A percentile compares a stretch with the other conserved stretches of the same genome.
These are phyloP conservation scores for Symbiodinium natans DNA, from an alignment of 73 alveolate species.

Conservation along the genomic window DNA sequence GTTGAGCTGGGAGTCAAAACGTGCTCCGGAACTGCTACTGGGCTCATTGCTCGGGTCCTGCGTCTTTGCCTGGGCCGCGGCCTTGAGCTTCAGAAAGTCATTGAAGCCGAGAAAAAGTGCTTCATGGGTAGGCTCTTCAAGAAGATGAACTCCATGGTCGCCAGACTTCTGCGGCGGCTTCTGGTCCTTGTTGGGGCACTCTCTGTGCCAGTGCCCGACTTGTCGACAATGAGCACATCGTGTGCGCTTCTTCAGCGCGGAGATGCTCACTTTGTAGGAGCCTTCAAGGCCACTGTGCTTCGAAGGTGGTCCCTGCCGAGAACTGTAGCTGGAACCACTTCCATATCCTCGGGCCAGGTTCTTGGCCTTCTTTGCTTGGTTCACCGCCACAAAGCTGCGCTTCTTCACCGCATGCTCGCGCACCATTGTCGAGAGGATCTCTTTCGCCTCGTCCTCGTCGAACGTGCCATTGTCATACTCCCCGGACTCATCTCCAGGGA, in stretches of 20 bases:
- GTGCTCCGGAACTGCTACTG: background rate
- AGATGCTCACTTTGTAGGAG: background rate
- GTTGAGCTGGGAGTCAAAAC: background rate
- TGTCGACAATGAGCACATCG: background rate
- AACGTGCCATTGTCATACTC: background rate
- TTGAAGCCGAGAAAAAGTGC: background rate
- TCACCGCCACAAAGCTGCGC: background rate
- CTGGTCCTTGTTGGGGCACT: background rate
- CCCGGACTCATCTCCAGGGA: background rate
- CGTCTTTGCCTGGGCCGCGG: background rate
- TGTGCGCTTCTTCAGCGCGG: background rate
- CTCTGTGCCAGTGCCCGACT: constrained; percentile 13
- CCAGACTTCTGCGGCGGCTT: background rate
- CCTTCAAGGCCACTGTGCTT: too few relatives aligned
- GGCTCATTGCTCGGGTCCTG: background rate
- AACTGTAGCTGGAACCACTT: background rate
- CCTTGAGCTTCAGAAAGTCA: background rate
- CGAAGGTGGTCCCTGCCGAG: too few relatives aligned
- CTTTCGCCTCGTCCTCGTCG: constrained; percentile 11
- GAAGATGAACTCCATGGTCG: background rate
- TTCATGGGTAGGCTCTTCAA: background rate
- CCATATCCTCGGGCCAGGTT: constrained; percentile 63
- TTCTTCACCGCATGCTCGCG: background rate
- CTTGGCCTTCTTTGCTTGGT: constrained; percentile 36
- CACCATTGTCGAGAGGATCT: constrained; percentile 31